Evolutionary conservation across 805 yeast species (phyloP), one percentile per base, ranked within the genome.

Genomic region (Wickerhamiella allomyrinae): DNA sequence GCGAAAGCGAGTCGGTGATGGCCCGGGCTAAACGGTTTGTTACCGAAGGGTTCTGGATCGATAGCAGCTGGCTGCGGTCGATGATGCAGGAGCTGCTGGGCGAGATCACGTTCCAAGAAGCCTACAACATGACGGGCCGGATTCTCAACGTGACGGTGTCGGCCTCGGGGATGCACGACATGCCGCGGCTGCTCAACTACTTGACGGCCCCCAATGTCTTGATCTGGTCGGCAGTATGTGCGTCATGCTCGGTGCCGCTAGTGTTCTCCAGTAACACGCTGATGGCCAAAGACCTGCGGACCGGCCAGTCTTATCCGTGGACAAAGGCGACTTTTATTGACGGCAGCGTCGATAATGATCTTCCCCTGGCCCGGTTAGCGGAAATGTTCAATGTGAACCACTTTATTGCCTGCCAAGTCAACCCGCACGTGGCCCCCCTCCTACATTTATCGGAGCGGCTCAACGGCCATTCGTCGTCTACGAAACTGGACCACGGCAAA

Each of bases 371-470:
- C 2, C 71, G 96, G 50, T 66, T 91, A 19, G 79, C 93, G 17
- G 98, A 91, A 57, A 86, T 91, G 95, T 91, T 91, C 59, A 89
- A 91, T 55, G 95, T 91, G 23, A 94, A 91, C 57, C 95, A 91
- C 59, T 87, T 91, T 47, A 86, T 91, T 51, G 98, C 96, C 0
- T 89, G 94, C 37, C 99, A 91, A 58, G 98, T 91, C 1, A 91
- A 91, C 56, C 94, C 96, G 0, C 98, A 91, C 57, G 94, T 91
- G 13, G 83, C 82, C 2, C 98, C 98, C 0, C 71, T 89, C 40
- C 66, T 91, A 51, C 46, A 48, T 14, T 29, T 57, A n/a, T 42
- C 50, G 7, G 55, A 54, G 34, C 31, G 74, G 46, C 62, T 41
- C 7, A 29, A 29, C 17, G 22, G 36, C 27, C 41, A 39, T 13